phyloP scores from a whole-genome alignment of 805 yeast species.

The Ascoidea rubescens region DNA sequence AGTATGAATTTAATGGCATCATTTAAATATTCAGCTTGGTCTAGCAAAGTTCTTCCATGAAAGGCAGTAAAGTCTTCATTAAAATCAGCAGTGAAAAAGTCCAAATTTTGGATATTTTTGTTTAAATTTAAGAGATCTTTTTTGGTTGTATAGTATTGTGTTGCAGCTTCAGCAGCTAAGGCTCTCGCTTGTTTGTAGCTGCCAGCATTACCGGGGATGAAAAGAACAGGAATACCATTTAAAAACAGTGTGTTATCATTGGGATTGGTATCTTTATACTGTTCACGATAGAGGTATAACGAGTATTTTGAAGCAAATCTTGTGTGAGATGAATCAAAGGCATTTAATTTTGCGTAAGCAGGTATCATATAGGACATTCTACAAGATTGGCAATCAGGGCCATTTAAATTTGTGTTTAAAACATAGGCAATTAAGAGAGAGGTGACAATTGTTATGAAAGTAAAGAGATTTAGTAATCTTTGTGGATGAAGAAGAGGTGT shows the following conservation, averaged over 20 bases:
- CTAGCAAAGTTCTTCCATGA: slow-evolving; percentile 85
- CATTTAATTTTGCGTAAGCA: slow-evolving; percentile 60
- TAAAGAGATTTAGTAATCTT: slow-evolving; percentile 7
- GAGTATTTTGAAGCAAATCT: slow-evolving; percentile 69
- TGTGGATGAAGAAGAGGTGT: too few species aligned
- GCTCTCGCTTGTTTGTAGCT: slow-evolving; percentile 82
- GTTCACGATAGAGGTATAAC: slow-evolving; percentile 79
- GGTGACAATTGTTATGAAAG: slow-evolving; percentile 10
- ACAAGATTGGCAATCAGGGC: slow-evolving; percentile 43
- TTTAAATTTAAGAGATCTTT: slow-evolving; percentile 3
- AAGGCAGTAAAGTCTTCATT: slow-evolving; percentile 94
- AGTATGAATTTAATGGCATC: slow-evolving; percentile 76
- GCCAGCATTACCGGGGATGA: slow-evolving; percentile 98
- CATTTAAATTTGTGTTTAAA: slow-evolving; percentile 19
- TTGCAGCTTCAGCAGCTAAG: slow-evolving; percentile 73
- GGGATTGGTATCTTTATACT: slow-evolving; percentile 49
- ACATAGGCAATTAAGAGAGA: slow-evolving; percentile 16
- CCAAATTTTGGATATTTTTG: slow-evolving; percentile 29
- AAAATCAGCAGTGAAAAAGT: slow-evolving; percentile 85
- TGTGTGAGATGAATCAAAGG: slow-evolving; percentile 60
- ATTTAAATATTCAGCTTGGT: slow-evolving; percentile 86
- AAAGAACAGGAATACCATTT: slow-evolving; percentile 76
- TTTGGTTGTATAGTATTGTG: slow-evolving; percentile 28
- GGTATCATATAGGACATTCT: slow-evolving; percentile 70
- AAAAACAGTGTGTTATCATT: slow-evolving; percentile 19